Evolutionary conservation across 2,329 filamentous ascomycete genomes (phyloP), one percentile per base, ranked within the genome.

Genomic region (Cryphonectria parasitica): DNA sequence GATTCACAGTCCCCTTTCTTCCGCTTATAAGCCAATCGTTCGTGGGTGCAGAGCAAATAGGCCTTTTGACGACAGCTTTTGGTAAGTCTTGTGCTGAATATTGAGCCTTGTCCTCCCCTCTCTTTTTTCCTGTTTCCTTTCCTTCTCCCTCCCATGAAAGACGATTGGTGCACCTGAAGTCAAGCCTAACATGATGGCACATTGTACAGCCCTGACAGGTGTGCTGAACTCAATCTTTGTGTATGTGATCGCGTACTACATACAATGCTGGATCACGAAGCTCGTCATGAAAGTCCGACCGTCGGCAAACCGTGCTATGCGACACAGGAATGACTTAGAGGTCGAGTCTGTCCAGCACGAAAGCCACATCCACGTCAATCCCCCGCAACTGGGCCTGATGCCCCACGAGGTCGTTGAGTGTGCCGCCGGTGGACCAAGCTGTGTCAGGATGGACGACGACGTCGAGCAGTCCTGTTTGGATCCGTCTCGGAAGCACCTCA

Each of bases 1-100:
- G 83, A 3, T 87, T 87, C 73, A 82, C 83, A 0, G 80, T 87
- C 2, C 85, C 86, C 0, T 80, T 87, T 2, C 77, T 86, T 1
- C 83, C 83, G 78, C 80, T 87, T 19, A 80, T 82, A 54, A 74
- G 76, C 2, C 72, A 80, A 8, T 74, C 80, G 15, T 72, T 82
- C 10, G 75, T 77, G 25, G 74, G 76, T 25, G 73, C 69, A 3
- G 76, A 78, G 68, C 76, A 73, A 0, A 79, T 86, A n/a, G 84
- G 80, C 6, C 75, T 81, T 25, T 80, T 86, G 10, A 79, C 84
- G 25, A 79, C 78, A 2, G 82, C 81, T 41, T 87, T 86, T 67
- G 70, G 85, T 87, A 73, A 49, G 81, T 77, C 5, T 2, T 17
- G 17, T 2, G 11, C 25, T 5, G 25, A 22, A 28, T 13, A n/a